phyloP scores from a whole-genome alignment of 257 asterid species.

The Nyctanthes arbortristis region DNA sequence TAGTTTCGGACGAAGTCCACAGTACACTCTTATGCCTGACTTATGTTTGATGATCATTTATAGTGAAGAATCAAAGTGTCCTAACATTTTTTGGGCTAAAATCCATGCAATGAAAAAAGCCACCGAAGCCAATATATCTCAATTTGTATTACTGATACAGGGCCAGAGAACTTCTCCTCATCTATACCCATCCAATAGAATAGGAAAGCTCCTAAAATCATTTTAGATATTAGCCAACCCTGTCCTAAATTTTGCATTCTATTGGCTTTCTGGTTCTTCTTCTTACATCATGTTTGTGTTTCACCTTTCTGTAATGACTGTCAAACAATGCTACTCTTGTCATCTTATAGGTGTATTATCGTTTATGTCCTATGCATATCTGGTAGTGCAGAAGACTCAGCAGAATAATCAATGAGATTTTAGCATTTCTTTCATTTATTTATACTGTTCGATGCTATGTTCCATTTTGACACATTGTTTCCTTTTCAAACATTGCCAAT shows the following conservation, averaged over 20 bases:
- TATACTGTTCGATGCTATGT: not conserved
- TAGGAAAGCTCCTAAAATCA: too few species aligned
- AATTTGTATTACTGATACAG: too few species aligned
- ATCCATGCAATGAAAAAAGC: too few species aligned
- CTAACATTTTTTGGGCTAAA: too few species aligned
- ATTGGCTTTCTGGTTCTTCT: not conserved
- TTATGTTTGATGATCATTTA: not conserved
- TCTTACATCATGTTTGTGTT: not conserved
- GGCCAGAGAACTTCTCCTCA: too few species aligned
- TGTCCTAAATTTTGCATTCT: not conserved
- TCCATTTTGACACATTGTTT: constrained; percentile 13
- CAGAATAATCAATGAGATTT: not conserved
- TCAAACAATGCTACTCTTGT: not conserved
- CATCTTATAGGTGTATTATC: not conserved
- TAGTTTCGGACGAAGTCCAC: not conserved
- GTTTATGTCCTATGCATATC: not conserved
- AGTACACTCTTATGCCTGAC: not conserved
- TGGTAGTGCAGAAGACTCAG: not conserved
- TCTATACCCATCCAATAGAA: too few species aligned
- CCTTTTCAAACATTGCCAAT: constrained; percentile 43
- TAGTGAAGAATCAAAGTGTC: too few species aligned
- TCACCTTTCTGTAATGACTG: not conserved
- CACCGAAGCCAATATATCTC: too few species aligned
- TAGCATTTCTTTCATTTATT: not conserved
- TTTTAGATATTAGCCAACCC: not conserved